These are phyloP conservation scores for Lepidium didymum DNA, from an alignment of 345 rosid genomes.

Conservation along the genomic window DNA sequence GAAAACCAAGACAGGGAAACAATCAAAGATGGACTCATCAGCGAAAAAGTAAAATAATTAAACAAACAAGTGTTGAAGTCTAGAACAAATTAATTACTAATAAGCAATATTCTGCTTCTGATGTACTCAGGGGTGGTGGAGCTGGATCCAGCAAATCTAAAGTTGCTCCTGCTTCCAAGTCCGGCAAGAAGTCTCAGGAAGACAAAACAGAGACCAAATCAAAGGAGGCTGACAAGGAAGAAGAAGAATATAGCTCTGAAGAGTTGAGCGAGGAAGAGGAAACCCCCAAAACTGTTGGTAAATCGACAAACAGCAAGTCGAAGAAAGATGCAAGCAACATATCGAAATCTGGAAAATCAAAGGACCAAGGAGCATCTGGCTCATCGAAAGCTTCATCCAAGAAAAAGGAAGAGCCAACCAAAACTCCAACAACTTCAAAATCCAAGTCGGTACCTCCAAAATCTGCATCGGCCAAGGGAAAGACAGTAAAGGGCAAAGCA, in stretches of 20 bases:
- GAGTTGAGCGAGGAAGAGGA: conserved; percentile 38
- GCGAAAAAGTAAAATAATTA: conserved; percentile 40
- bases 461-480: conserved; percentile 32
- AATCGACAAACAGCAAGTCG: conserved; percentile 40
- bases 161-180: conserved; percentile 31
- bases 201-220: conserved; percentile 27
- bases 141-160: conserved; percentile 59
- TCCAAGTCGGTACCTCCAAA: conserved; percentile 42
- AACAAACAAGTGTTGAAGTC: neutral
- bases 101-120: neutral
- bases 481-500: conserved; percentile 37
- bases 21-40: conserved; percentile 40
- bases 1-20: conserved; percentile 45
- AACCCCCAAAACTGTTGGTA: conserved; percentile 29
- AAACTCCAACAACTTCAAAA: conserved; percentile 27
- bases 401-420: conserved; percentile 29
- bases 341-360: conserved; percentile 43
- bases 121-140: conserved; percentile 47
- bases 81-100: neutral
- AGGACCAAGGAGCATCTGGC: conserved; percentile 26
- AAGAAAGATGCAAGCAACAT: conserved; percentile 28
- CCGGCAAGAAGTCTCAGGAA: conserved; percentile 34
- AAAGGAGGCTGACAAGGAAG: conserved; percentile 33
- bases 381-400: conserved; percentile 36
- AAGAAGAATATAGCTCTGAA: conserved; percentile 30